Evolutionary conservation across 768 basidiomycete species (phyloP), one percentile per base, ranked within the genome.

Genomic region (Russula vinacea): DNA sequence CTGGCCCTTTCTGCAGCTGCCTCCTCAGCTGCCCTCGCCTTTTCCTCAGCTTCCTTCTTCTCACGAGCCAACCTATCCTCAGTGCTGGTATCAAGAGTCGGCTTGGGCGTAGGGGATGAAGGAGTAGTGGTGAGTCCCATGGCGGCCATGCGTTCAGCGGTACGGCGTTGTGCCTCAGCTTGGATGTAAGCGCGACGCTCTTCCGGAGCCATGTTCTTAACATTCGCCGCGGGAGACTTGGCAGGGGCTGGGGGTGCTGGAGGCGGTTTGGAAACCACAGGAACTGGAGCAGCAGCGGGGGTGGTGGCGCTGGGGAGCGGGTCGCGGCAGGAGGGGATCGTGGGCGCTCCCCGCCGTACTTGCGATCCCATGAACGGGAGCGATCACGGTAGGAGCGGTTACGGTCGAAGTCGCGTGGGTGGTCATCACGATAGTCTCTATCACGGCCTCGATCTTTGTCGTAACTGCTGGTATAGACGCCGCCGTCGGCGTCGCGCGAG

Each of bases 41-140:
- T 92, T 73, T 92, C 90, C 67, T 94, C 94, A 0, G 95, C 95
- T 72, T 97, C 96, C 72, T 83, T 86, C 79, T 89, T 90, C 71
- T 98, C 96, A 69, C 86, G 80, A 42, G 84, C 86, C 6, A 98
- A 81, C 11, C 95, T 79, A 68, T 94, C 90, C 72, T 93, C 90
- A 3, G 97, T 92, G 58, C 80, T 83, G 8, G 83, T 87, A 73
- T 97, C 95, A 11, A 94, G 78, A 14, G 79, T 74, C 8, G 84
- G 73, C 33, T 82, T 75, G 16, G 81, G 68, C 0, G 79, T 75
- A 8, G 79, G 69, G 0, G 77, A 47, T 13, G 79, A 35, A 24
- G 67, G 54, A 26, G 52, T 73, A 1, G 82, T 73, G 16, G 81
- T 80, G 19, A 97, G 82, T 6, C 96, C 96, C 11, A 98, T 82